These are phyloP conservation scores for Mycena galopus DNA, from an alignment of 768 basidiomycete genomes.

Conservation along the genomic window DNA sequence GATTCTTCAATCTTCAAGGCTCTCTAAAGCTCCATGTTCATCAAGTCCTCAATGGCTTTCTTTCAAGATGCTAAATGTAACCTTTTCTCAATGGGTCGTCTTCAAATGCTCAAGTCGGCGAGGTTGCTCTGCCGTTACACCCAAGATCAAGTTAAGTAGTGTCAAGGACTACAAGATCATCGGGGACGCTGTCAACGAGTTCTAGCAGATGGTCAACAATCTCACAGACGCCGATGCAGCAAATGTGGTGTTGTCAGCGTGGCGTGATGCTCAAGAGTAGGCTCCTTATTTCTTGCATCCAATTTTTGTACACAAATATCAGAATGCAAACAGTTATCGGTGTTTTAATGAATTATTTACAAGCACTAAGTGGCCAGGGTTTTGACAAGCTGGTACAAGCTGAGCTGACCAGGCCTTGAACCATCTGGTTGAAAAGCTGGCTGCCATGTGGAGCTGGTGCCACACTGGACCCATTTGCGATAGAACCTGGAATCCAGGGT, in stretches of 20 bases:
- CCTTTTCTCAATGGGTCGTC: too few relatives aligned
- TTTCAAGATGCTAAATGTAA: too few relatives aligned
- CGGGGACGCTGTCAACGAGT: too few relatives aligned
- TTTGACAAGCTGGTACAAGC: background rate
- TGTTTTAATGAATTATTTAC: background rate
- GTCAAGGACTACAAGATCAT: conserved; percentile 1
- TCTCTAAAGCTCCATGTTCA: too few relatives aligned
- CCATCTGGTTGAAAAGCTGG: background rate
- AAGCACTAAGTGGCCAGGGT: background rate
- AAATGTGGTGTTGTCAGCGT: background rate
- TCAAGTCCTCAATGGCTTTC: too few relatives aligned
- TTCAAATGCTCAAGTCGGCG: too few relatives aligned
- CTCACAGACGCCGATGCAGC: background rate
- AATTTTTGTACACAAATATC: background rate
- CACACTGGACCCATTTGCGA: background rate
- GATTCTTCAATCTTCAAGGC: too few relatives aligned
- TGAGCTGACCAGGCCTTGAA: background rate
- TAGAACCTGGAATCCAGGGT: too few relatives aligned
- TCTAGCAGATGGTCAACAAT: too few relatives aligned
- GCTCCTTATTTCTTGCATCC: background rate
- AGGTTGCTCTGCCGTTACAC: too few relatives aligned
- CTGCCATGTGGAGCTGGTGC: background rate
- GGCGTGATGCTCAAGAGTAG: background rate
- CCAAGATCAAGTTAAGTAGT: background rate
- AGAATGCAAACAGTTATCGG: background rate